A percentile compares a stretch with the other conserved stretches of the same genome.
Evolutionary conservation across 1,139 yeast genomes (phyloP).

Genomic region (Candida sp.): DNA sequence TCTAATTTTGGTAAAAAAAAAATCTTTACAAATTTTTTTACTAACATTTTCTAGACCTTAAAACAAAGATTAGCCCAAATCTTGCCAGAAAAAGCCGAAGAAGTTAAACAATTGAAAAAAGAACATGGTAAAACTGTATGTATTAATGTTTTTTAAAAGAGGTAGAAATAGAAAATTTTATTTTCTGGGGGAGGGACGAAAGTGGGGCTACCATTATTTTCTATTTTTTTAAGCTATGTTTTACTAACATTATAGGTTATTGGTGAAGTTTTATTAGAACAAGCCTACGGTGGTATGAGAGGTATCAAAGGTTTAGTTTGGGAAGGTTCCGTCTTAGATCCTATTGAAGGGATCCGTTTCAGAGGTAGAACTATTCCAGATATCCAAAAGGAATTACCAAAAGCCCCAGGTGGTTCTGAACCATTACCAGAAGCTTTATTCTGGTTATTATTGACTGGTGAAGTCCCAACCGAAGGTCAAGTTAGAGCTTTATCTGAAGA

Average conservation of each 20-base stretch:
- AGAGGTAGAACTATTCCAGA: slow-evolving; percentile 98
- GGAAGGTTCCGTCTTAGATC: slow-evolving; percentile 99
- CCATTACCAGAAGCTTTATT: slow-evolving; percentile 91
- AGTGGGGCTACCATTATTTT: background rate
- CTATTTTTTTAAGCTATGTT: background rate
- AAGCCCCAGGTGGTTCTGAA: slow-evolving; percentile 82
- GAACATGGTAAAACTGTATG: slow-evolving; percentile 82
- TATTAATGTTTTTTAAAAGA: slow-evolving; percentile 10
- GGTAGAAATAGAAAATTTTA: background rate
- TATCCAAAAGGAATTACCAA: slow-evolving; percentile 88
- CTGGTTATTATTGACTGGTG: slow-evolving; percentile 91
- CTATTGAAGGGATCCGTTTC: slow-evolving; percentile 97
- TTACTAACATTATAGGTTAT: slow-evolving; percentile 43
- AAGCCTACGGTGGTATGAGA: slow-evolving; percentile 99
- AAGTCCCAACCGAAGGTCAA: slow-evolving; percentile 77
- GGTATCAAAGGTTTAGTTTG: slow-evolving; percentile 97
- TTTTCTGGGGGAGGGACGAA: slow-evolving; percentile 7
- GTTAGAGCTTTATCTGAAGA: slow-evolving; percentile 74
- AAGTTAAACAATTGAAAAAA: slow-evolving; percentile 84
- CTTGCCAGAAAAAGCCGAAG: slow-evolving; percentile 89
- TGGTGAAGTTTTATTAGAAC: slow-evolving; percentile 92
- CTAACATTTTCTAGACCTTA: slow-evolving; percentile 43
- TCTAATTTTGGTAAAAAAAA: no score
- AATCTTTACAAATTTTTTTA: slow-evolving; percentile 5
- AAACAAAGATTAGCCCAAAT: slow-evolving; percentile 93